phyloP scores from a whole-genome alignment of 495 filamentous ascomycete species.

The Tuber umbilicatum region DNA sequence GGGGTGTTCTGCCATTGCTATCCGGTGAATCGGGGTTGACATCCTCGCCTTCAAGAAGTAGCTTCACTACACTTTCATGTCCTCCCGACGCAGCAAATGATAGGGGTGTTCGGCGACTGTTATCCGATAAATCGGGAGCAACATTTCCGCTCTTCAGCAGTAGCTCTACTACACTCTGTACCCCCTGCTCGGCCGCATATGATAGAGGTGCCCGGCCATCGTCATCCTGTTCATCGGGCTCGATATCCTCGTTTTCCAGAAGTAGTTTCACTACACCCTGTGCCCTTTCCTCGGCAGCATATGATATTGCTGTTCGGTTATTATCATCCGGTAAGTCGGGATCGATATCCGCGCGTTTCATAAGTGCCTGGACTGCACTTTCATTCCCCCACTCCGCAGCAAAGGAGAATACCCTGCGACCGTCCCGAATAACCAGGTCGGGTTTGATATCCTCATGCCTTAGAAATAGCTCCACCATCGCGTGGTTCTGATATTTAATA shows the following conservation, averaged over 20 bases:
- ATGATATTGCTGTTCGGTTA: not conserved
- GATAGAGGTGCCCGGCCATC: not conserved
- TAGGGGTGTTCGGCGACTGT: not conserved
- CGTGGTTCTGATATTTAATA: not conserved
- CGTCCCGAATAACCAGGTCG: not conserved
- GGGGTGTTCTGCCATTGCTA: not conserved
- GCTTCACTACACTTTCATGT: not conserved
- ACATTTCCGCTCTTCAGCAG: not conserved
- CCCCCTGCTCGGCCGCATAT: not conserved
- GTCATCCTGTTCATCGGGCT: not conserved
- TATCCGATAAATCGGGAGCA: not conserved
- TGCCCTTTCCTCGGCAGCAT: too few relatives aligned
- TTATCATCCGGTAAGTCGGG: not conserved
- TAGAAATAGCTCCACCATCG: not conserved
- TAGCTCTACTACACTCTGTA: too few relatives aligned
- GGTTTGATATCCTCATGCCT: not conserved
- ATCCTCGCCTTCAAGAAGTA: not conserved
- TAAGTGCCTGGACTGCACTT: not conserved
- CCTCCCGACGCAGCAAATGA: not conserved
- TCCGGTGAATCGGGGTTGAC: not conserved
- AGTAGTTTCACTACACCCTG: not conserved
- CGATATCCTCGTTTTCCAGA: not conserved
- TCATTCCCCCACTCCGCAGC: not conserved
- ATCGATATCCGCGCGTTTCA: not conserved
- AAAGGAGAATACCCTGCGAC: not conserved